These are phyloP conservation scores for Fragaria nilgerrensis DNA, from an alignment of 306 rosid species.

Conservation along the genomic window DNA sequence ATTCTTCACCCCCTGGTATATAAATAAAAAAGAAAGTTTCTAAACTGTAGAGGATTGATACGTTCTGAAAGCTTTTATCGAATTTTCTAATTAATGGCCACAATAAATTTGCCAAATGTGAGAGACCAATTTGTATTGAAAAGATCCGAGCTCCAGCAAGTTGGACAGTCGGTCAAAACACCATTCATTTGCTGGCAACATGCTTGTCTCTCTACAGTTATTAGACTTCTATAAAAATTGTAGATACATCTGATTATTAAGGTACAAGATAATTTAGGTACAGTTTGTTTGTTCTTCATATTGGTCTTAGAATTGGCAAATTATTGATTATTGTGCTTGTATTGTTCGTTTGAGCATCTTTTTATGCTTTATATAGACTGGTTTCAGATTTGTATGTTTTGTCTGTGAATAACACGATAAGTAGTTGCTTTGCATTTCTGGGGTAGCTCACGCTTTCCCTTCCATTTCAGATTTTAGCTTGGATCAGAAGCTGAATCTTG, in stretches of 20 bases:
- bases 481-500: background rate
- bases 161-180: background rate
- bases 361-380: background rate
- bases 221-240: background rate
- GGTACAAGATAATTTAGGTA: background rate
- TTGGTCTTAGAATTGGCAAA: background rate
- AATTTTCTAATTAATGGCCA: background rate
- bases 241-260: background rate
- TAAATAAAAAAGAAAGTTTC: background rate
- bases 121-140: background rate
- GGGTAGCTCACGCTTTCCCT: background rate
- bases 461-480: conserved; percentile 1
- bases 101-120: background rate
- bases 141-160: background rate
- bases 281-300: background rate
- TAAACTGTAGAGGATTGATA: background rate
- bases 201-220: background rate
- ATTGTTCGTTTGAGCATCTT: background rate
- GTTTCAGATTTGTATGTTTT: background rate
- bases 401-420: background rate
- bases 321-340: background rate
- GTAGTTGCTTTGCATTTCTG: background rate
- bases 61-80: background rate
- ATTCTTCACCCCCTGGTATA: background rate
- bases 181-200: background rate